These are phyloP conservation scores for Fusarium buxicola DNA, from an alignment of 2,329 filamentous ascomycete species.

Conservation along the genomic window DNA sequence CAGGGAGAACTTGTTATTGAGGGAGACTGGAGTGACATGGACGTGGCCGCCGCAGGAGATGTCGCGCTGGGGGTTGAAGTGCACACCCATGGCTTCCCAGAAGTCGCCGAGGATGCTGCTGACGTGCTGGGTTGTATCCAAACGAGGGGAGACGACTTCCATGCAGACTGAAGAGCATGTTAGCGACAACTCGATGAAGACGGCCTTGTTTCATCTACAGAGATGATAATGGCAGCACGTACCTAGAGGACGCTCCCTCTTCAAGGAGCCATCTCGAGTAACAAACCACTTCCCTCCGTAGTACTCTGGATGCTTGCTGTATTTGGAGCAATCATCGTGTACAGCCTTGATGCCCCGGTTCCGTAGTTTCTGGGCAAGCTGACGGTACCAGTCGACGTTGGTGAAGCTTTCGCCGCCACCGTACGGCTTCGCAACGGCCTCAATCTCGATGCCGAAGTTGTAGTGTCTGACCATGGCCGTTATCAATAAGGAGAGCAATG, in stretches of 20 bases:
- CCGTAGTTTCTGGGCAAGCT: constrained; percentile 53
- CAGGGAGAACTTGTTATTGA: constrained; percentile 51
- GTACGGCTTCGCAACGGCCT: constrained; percentile 53
- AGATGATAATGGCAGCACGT: constrained; percentile 23
- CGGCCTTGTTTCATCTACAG: not conserved
- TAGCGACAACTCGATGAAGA: constrained; percentile 12
- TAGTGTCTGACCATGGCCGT: constrained; percentile 49
- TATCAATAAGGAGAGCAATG: constrained; percentile 12
- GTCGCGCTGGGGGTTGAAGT: constrained; percentile 53
- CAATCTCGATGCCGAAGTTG: constrained; percentile 57
- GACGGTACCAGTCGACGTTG: constrained; percentile 56
- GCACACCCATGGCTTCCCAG: constrained; percentile 57
- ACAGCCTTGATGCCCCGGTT: constrained; percentile 54
- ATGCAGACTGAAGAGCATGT: constrained; percentile 50
- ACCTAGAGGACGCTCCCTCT: constrained; percentile 53
- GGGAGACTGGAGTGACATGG: constrained; percentile 53
- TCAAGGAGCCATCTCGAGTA: constrained; percentile 54
- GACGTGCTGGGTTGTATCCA: constrained; percentile 51
- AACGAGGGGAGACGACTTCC: constrained; percentile 55
- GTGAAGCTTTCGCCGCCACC: constrained; percentile 52
- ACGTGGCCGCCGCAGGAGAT: constrained; percentile 54
- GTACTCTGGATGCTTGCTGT: constrained; percentile 57
- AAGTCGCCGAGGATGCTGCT: constrained; percentile 52
- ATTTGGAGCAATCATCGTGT: constrained; percentile 53
- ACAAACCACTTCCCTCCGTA: constrained; percentile 58